phyloP scores from a whole-genome alignment of 2,329 filamentous ascomycete species.

The Cephalotrichum gorgonifer region DNA sequence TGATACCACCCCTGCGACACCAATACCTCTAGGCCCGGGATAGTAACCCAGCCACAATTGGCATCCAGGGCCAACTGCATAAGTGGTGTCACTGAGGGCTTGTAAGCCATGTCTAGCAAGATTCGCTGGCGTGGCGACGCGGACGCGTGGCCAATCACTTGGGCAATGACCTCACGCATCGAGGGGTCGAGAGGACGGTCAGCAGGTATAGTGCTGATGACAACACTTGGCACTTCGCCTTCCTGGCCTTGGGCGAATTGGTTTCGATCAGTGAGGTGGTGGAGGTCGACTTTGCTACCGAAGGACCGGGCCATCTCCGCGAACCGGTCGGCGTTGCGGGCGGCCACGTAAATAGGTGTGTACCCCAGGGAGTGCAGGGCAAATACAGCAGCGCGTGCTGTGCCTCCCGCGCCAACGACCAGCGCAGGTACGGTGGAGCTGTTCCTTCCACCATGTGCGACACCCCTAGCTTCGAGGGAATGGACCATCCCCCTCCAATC shows the following conservation, averaged over 20 bases:
- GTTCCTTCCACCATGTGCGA: conserved; percentile 17
- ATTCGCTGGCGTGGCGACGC: conserved; percentile 35
- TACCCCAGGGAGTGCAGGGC: conserved; percentile 77
- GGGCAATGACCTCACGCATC: conserved; percentile 54
- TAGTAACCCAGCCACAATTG: conserved; percentile 54
- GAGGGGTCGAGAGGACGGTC: conserved; percentile 68
- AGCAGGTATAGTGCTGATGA: conserved; percentile 85
- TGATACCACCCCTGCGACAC: conserved; percentile 85
- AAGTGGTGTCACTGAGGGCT: conserved; percentile 69
- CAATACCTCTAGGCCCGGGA: conserved; percentile 81
- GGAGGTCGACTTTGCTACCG: conserved; percentile 60
- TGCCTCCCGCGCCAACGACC: conserved; percentile 86
- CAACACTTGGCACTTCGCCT: conserved; percentile 48
- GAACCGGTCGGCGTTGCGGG: conserved; percentile 62
- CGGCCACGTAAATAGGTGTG: conserved; percentile 77
- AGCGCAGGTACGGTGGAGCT: conserved; percentile 26
- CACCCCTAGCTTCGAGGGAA: conserved; percentile 60
- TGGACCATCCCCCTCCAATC: conserved; percentile 91
- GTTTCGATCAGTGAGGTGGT: conserved; percentile 38
- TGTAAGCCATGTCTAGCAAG: conserved; percentile 93
- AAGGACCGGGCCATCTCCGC: conserved; percentile 60
- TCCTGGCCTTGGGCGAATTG: conserved; percentile 28
- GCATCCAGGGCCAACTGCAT: conserved; percentile 73
- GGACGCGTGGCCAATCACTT: neutral
- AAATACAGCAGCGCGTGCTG: conserved; percentile 82